A percentile compares a stretch with the other conserved stretches of the same genome.
Conservation (phyloP, 306 rosid genomes). For the Medicago ruthenica region DNA sequence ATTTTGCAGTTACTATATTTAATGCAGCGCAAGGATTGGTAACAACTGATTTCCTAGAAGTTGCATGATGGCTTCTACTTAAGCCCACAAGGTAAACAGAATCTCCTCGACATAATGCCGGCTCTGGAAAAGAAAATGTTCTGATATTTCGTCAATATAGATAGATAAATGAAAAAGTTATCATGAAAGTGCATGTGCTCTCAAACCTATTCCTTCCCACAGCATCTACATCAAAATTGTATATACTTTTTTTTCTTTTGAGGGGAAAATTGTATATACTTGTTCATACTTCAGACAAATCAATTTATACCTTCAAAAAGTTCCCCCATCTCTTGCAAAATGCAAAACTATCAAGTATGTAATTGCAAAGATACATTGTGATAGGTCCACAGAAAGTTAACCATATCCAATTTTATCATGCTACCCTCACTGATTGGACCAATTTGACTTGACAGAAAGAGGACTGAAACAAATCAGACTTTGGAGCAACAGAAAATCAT, state of each 20-base stretch:
- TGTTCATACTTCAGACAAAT: neutral
- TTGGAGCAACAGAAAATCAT: conserved; percentile 19
- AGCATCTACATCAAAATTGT: conserved; percentile 24
- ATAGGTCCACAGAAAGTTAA: conserved; percentile 27
- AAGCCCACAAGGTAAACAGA: too few species aligned
- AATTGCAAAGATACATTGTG: conserved; percentile 1
- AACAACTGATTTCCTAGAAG: too few species aligned
- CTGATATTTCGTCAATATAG: conserved; percentile 13
- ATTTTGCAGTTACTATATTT: too few species aligned
- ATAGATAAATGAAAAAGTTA: conserved; percentile 24
- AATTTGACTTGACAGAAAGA: conserved; percentile 30
- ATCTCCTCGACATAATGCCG: too few species aligned
- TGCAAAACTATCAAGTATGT: too few species aligned
- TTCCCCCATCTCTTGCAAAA: conserved; percentile 18
- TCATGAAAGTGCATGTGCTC: conserved; percentile 24
- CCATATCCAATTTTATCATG: conserved; percentile 13
- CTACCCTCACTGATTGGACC: conserved; percentile 25
- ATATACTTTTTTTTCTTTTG: too few species aligned
- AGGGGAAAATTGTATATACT: too few species aligned
- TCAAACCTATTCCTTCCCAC: conserved; percentile 31
- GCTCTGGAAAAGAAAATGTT: too few species aligned
- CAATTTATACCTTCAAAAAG: conserved; percentile 27
- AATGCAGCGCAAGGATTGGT: too few species aligned
- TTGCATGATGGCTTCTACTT: too few species aligned
- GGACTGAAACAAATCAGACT: conserved; percentile 23